Evolutionary conservation across 257 asterid species (phyloP), one percentile per base, ranked within the genome.

Genomic region (Leptodermis oblonga): DNA sequence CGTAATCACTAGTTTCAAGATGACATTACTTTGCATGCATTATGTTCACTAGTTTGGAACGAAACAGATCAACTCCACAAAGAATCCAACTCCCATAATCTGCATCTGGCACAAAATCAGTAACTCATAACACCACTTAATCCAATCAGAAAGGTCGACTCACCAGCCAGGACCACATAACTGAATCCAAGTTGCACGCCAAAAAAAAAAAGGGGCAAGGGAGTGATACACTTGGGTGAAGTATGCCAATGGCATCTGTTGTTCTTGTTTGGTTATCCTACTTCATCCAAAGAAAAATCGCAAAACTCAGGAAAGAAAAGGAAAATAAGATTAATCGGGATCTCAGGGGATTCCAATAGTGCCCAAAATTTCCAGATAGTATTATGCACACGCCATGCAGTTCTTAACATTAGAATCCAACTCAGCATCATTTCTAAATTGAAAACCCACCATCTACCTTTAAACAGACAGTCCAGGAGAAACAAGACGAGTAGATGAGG

Each of bases 301-400:
- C 41, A 26, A 63, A 37, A 53, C n/a, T 30, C 48, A 20, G n/a
- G 20, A 39, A 33, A 52, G 67, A 14, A 65, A 23, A 10, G 15
- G 13, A 43, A 54, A n/a, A 15, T 9, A 60, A 60, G 22, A 34
- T 1, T 1, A 25, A 22, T 5, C 28, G 54, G 30, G 65, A 55
- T 72, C 53, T 52, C 66, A 26, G 59, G 48, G 51, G n/a, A 62
- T 46, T 4, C 18, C 53, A 13, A 46, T 46, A 46, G 22, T 53
- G 36, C 39, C 60, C 67, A 53, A 18, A 2, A 56, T 53, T 7
- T 42, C 76, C 48, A 1, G 28, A 53, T 22, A 55, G 43, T 37
- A 54, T 54, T 55, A 54, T 54, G 49, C 67, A 28, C 67, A 72
- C 64, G 52, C n/a, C 56, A 52, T 11, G 54, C 15, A 49, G n/a